A percentile compares a stretch with the other conserved stretches of the same genome.
phyloP scores from a whole-genome alignment of 345 rosid species.

The Turnera subulata region DNA sequence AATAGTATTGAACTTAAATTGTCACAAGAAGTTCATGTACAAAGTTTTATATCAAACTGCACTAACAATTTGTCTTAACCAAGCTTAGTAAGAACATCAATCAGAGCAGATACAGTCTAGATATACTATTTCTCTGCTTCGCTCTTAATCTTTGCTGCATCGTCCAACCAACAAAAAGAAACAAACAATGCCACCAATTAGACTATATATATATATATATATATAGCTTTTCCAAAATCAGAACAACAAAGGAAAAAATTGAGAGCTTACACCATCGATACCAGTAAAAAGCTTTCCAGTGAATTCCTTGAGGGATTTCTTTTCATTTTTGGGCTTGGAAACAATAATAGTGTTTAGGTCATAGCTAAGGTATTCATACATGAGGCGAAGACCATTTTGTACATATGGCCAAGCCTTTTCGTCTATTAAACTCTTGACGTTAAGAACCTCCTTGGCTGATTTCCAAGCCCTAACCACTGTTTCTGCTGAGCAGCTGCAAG shows the following conservation, averaged over 20 bases:
- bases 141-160: slow-evolving; percentile 92
- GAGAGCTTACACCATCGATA: slow-evolving; percentile 46
- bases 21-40: too few relatives aligned
- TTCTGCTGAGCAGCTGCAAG: slow-evolving; percentile 64
- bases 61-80: slow-evolving; percentile 45
- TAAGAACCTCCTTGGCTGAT: slow-evolving; percentile 72
- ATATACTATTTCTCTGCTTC: slow-evolving; percentile 85
- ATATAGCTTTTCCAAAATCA: too few relatives aligned
- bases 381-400: slow-evolving; percentile 74
- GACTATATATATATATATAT: too few relatives aligned
- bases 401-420: slow-evolving; percentile 94
- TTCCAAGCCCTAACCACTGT: slow-evolving; percentile 80
- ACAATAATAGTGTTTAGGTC: slow-evolving; percentile 85
- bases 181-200: too few relatives aligned
- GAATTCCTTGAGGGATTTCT: slow-evolving; percentile 62
- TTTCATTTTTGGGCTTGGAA: slow-evolving; percentile 69
- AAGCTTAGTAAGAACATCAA: slow-evolving; percentile 80
- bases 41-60: too few relatives aligned
- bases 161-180: too few relatives aligned
- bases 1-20: too few relatives aligned
- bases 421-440: slow-evolving; percentile 69
- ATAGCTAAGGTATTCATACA: slow-evolving; percentile 65
- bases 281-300: slow-evolving; percentile 63
- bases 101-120: slow-evolving; percentile 63
- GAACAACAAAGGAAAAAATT: background rate